Evolutionary conservation across 306 rosid genomes (phyloP).

Genomic region (Cyamopsis tetragonoloba): DNA sequence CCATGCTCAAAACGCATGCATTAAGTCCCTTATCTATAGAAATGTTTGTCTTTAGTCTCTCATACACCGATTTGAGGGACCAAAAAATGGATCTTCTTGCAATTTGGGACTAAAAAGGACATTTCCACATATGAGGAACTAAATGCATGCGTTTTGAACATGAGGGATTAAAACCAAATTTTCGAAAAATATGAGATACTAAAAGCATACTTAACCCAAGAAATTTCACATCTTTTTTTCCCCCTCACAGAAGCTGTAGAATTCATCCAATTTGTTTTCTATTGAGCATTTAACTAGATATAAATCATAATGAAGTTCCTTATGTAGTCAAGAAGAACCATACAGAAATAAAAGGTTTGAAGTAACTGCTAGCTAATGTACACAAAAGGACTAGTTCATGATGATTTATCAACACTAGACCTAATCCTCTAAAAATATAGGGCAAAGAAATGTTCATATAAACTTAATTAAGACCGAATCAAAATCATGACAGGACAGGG

Average conservation of each 20-base stretch:
- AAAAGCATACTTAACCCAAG: no score
- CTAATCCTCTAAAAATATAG: background rate
- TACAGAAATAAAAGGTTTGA: background rate
- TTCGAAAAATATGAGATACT: no score
- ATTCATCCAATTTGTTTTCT: background rate
- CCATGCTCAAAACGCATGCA: no score
- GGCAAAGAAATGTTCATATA: conserved; percentile 6
- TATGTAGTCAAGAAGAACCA: background rate
- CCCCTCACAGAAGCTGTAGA: background rate
- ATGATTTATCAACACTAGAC: background rate
- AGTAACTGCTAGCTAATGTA: background rate
- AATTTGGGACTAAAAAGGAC: no score
- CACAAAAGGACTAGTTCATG: background rate
- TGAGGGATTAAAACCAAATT: no score
- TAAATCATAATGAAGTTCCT: background rate
- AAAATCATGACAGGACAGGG: background rate
- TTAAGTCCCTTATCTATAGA: no score
- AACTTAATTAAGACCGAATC: background rate
- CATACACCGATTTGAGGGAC: no score
- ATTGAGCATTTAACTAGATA: background rate
- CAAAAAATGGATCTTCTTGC: no score
- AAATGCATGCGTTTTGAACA: no score
- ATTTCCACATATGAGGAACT: no score
- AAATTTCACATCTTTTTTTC: background rate
- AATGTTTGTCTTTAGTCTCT: no score